Evolutionary conservation across 140 eudicot genomes (phyloP).

Genomic region (Stevia rebaudiana): DNA sequence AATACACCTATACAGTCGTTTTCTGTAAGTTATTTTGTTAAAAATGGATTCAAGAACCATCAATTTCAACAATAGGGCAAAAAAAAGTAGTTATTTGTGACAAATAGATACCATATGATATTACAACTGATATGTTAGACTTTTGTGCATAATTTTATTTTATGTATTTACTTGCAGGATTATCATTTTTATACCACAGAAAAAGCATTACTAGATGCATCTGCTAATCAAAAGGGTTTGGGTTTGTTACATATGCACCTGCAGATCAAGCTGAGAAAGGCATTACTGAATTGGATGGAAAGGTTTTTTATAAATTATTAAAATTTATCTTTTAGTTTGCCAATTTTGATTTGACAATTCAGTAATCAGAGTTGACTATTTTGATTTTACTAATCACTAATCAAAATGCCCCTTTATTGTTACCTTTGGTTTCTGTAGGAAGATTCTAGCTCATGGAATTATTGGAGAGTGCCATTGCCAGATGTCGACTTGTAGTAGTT

Average conservation of each 20-base stretch:
- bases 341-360: too few species aligned
- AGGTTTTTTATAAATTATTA: slow-evolving; percentile 31
- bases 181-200: slow-evolving; percentile 84
- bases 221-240: slow-evolving; percentile 86
- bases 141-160: not conserved
- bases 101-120: not conserved
- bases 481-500: too few species aligned
- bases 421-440: too few species aligned
- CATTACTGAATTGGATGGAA: slow-evolving; percentile 74
- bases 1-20: too few species aligned
- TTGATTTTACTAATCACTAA: too few species aligned
- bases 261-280: slow-evolving; percentile 82
- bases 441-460: too few species aligned
- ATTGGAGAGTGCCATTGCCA: too few species aligned
- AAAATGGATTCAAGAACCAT: not conserved
- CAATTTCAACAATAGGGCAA: not conserved
- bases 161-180: slow-evolving; percentile 46
- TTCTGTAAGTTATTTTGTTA: not conserved
- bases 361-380: too few species aligned
- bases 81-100: not conserved
- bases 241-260: slow-evolving; percentile 86
- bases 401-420: too few species aligned
- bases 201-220: slow-evolving; percentile 60
- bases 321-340: not conserved
- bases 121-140: not conserved